A percentile compares a stretch with the other conserved stretches of the same genome.
Evolutionary conservation across 139 green algal genomes (phyloP).

Genomic region (Volvox africanus): DNA sequence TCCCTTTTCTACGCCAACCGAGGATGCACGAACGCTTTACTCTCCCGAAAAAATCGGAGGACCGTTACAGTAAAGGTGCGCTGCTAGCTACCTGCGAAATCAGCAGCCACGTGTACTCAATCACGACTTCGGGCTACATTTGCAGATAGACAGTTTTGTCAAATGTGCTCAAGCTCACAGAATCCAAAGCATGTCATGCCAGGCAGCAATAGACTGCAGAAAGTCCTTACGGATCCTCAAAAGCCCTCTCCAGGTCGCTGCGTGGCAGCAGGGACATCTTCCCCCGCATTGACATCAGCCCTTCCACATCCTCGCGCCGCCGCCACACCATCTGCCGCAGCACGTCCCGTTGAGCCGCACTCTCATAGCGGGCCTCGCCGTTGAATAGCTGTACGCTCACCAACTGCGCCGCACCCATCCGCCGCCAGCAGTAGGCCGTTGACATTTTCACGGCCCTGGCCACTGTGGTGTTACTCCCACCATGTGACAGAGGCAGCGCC

Average conservation of each 20-base stretch:
- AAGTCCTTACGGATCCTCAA: slow-evolving; percentile 10
- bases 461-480: neutral
- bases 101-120: too few species aligned
- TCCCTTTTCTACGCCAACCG: too few species aligned
- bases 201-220: neutral
- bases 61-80: too few species aligned
- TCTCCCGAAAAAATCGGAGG: too few species aligned
- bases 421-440: neutral
- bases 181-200: too few species aligned
- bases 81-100: too few species aligned
- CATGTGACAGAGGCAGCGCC: neutral
- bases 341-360: neutral
- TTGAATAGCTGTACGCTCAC: slow-evolving; percentile 60
- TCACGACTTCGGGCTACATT: too few species aligned
- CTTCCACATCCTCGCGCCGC: slow-evolving; percentile 48
- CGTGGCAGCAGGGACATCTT: slow-evolving; percentile 49
- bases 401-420: slow-evolving; percentile 15
- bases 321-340: slow-evolving; percentile 51
- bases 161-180: too few species aligned
- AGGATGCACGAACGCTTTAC: too few species aligned
- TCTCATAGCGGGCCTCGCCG: slow-evolving; percentile 51
- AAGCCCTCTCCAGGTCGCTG: slow-evolving; percentile 65
- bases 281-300: slow-evolving; percentile 57
- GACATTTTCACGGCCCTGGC: neutral
- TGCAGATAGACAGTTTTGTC: too few species aligned